Conservation (phyloP, 345 rosid genomes). For the Eucalyptus camaldulensis region DNA sequence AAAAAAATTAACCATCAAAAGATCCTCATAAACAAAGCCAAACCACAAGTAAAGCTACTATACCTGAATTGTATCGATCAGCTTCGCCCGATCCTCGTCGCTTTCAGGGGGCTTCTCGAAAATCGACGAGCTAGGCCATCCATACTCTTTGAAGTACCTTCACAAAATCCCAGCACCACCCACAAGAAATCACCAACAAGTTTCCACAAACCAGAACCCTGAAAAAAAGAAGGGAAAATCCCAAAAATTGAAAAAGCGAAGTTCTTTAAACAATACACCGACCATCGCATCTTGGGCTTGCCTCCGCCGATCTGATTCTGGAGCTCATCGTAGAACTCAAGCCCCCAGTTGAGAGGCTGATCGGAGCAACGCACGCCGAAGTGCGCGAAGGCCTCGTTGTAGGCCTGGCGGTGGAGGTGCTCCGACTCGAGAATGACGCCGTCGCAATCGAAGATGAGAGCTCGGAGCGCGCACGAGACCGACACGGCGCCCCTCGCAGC, state of each 20-base stretch:
- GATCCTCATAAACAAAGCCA: neutral
- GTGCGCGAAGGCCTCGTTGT: slow-evolving; percentile 82
- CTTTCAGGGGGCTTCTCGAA: slow-evolving; percentile 42
- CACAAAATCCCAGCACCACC: neutral
- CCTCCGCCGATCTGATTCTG: slow-evolving; percentile 91
- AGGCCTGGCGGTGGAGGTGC: slow-evolving; percentile 88
- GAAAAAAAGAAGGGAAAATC: neutral
- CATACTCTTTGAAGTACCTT: slow-evolving; percentile 88
- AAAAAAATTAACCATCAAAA: neutral
- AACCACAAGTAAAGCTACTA: neutral
- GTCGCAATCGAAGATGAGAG: slow-evolving; percentile 87
- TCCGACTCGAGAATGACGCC: slow-evolving; percentile 93
- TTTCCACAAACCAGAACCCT: neutral
- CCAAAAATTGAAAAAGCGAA: neutral
- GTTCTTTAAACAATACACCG: neutral
- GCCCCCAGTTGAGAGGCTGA: slow-evolving; percentile 49
- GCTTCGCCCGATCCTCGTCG: slow-evolving; percentile 53
- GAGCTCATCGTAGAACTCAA: slow-evolving; percentile 70
- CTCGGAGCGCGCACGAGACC: slow-evolving; percentile 40
- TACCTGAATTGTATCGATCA: slow-evolving; percentile 88
- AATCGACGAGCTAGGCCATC: slow-evolving; percentile 80
- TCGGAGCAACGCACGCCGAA: slow-evolving; percentile 66
- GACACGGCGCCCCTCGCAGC: neutral
- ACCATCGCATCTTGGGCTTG: slow-evolving; percentile 96
- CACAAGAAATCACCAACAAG: neutral